Base-by-base conservation (phyloP, 2,329 filamentous ascomycete species). In the Clonostachys chloroleuca region DNA sequence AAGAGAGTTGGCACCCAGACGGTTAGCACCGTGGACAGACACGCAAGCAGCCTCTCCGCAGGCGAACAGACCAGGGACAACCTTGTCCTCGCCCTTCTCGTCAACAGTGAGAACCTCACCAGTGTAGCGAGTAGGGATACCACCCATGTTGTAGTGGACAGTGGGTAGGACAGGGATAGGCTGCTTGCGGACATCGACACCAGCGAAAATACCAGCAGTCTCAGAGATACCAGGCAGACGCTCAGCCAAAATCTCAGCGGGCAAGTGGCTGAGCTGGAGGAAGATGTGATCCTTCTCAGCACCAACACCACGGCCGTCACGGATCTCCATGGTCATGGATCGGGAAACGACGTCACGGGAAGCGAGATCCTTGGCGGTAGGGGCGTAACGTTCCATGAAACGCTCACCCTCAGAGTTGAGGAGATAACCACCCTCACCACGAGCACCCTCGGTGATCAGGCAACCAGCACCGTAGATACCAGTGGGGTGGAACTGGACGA, bases 121-220 rank as follows among this genome's bases (percentile, higher is more conserved):
- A 52, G 90, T 96, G 80, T 96, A 97, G 64, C 89, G 90, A 57
- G 94, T 97, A 45, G 92, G 92, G 59, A 99, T 96, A 80, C 94
- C 92, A 72, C 92, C 92, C 94, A 97, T 99, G 81, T 96, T 96
- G 82, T 99, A 99, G 80, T 99, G 92, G 57, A 96, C 92, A 41
- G 92, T 97, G 49, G 92, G 92, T 53, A 97, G 80, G 56, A 97
- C 92, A 52, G 92, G 92, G 59, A 97, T 97, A 55, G 92, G 92
- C 74, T 96, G 89, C 78, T 96, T 96, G 64, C 85, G 87, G 58
- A 99, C 92, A 68, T 99, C 94, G 59, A 99, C 92, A 74, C 94
- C 92, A 51, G 92, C 81, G 72, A 99, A 99, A 63, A 97, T 97
- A 59, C 89, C 91, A 46, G 92, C 94, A 34, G 94, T 99, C 79